phyloP scores from a whole-genome alignment of 2,329 filamentous ascomycete species.

The Beauveria caledonica region DNA sequence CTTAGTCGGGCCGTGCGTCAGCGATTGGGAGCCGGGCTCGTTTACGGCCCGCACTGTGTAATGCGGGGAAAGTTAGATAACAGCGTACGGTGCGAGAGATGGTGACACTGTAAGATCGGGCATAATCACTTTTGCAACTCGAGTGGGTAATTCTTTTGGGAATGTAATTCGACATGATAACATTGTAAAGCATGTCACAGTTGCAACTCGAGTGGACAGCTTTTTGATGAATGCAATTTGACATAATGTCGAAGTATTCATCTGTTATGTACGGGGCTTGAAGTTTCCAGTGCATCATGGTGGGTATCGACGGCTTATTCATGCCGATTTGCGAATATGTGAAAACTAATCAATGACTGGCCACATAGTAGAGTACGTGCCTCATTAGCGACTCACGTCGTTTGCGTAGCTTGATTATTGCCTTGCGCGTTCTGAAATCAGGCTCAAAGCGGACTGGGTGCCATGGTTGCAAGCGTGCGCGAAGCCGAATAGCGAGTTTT shows the following conservation, averaged over 20 bases:
- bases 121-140: not conserved
- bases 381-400: not conserved
- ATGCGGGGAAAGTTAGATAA: not conserved
- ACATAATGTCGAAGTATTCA: not conserved
- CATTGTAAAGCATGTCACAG: no score
- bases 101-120: not conserved
- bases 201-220: not conserved
- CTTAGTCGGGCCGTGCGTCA: constrained; percentile 11
- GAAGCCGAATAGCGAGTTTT: not conserved
- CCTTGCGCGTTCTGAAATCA: not conserved
- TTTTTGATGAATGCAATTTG: not conserved
- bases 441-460: not conserved
- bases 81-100: not conserved
- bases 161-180: not conserved
- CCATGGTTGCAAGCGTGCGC: not conserved
- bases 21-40: not conserved
- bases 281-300: not conserved
- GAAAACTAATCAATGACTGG: not conserved
- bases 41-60: constrained; percentile 10
- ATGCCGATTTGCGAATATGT: not conserved
- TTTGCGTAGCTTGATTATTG: not conserved
- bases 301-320: not conserved
- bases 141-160: not conserved
- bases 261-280: not conserved
- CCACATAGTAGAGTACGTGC: not conserved